phyloP scores from a whole-genome alignment of 805 yeast species.

The Metschnikowia peoriensis region DNA sequence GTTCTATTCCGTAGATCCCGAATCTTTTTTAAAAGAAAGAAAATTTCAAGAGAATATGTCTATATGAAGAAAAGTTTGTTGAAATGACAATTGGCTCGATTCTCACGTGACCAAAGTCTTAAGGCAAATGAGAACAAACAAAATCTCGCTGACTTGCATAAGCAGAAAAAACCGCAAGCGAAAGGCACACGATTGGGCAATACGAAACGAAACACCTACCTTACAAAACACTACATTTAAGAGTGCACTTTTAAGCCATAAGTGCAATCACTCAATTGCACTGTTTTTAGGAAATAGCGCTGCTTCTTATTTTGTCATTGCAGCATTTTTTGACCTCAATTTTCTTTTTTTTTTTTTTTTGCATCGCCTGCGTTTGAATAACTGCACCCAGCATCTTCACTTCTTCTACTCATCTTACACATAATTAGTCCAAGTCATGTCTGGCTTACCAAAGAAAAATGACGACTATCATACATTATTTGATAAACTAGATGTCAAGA shows the following conservation, averaged over 20 bases:
- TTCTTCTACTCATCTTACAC: neutral
- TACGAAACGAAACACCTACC: neutral
- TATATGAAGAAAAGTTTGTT: neutral
- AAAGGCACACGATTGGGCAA: neutral
- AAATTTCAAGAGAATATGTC: neutral
- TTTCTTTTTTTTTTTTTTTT: neutral
- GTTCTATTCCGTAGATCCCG: too few species aligned
- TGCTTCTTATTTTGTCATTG: neutral
- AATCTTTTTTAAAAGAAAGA: neutral
- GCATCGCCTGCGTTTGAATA: neutral
- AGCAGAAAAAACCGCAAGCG: neutral
- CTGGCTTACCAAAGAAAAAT: conserved; percentile 1
- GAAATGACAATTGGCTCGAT: neutral
- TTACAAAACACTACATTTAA: neutral
- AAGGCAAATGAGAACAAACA: conserved; percentile 2
- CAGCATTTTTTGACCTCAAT: neutral
- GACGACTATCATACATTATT: conserved; percentile 35
- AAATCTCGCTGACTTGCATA: conserved; percentile 5
- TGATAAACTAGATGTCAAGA: conserved; percentile 34
- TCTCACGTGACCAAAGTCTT: conserved; percentile 6
- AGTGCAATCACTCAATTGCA: neutral
- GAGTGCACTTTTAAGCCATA: neutral
- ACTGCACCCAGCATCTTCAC: conserved; percentile 3
- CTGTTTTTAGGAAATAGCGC: neutral
- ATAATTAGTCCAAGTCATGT: neutral